Percentiles rank a stretch among this genome's conserved stretches.
Evolutionary conservation across 208 protist species (phyloP).

Genomic region (Herpetomonas samuelpessoai): DNA sequence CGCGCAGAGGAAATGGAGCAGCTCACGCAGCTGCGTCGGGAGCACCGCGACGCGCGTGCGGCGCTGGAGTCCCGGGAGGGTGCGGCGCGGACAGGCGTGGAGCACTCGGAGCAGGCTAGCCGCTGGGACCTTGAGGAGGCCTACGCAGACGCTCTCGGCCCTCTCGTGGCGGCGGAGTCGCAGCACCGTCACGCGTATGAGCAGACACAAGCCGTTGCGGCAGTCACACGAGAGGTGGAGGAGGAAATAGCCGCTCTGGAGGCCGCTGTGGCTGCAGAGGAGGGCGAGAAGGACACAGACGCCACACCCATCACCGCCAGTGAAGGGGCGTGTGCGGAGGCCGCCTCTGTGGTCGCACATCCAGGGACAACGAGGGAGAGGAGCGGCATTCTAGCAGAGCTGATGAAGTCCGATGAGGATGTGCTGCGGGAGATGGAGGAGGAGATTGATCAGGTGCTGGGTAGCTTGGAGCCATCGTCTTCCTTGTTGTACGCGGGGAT

Average conservation of each 20-base stretch:
- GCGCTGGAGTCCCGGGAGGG: conserved; percentile 31
- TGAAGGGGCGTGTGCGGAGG: too few relatives aligned
- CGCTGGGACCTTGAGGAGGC: conserved; percentile 33
- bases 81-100: conserved; percentile 18
- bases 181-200: conserved; percentile 40
- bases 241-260: conserved; percentile 25
- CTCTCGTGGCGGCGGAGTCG: conserved; percentile 17
- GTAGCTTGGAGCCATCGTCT: conserved; percentile 18
- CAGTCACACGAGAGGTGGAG: conserved; percentile 20
- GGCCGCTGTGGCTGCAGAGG: not conserved
- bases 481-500: too few relatives aligned
- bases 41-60: conserved; percentile 26
- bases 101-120: conserved; percentile 33
- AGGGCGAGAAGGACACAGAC: not conserved
- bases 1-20: conserved; percentile 55
- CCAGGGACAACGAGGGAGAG: too few relatives aligned
- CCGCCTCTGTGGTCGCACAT: too few relatives aligned
- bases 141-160: conserved; percentile 18
- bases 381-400: conserved; percentile 12
- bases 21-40: conserved; percentile 38
- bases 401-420: conserved; percentile 62
- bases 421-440: conserved; percentile 75
- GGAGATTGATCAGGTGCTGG: conserved; percentile 61
- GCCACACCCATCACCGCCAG: not conserved
- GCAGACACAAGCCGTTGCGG: conserved; percentile 32